These are phyloP conservation scores for Chrysoporthe puriensis DNA, from an alignment of 2,329 filamentous ascomycete genomes.

Conservation along the genomic window DNA sequence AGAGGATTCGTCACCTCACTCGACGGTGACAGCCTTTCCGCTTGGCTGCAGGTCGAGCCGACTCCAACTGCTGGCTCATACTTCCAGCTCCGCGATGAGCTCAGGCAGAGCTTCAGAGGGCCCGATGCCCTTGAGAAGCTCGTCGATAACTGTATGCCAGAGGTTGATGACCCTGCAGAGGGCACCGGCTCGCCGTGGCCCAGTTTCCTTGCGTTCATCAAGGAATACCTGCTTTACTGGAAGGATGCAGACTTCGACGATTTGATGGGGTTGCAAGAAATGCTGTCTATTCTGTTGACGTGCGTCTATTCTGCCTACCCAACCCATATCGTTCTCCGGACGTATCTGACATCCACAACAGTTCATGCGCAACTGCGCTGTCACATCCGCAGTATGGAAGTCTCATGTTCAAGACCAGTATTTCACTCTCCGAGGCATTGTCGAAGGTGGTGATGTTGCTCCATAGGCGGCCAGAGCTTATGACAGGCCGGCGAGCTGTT, in stretches of 20 bases:
- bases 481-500: constrained; percentile 61
- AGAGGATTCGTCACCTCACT: constrained; percentile 63
- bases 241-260: constrained; percentile 79
- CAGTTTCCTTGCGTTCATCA: constrained; percentile 77
- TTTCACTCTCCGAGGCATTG: constrained; percentile 79
- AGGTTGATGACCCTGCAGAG: constrained; percentile 65
- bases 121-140: constrained; percentile 58
- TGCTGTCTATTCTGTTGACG: constrained; percentile 76
- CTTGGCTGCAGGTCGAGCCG: constrained; percentile 77
- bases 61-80: constrained; percentile 63
- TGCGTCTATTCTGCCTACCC: constrained; percentile 48
- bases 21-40: constrained; percentile 67
- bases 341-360: constrained; percentile 39
- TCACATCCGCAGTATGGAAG: constrained; percentile 78
- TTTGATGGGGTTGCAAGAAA: constrained; percentile 73
- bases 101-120: constrained; percentile 58
- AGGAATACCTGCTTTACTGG: constrained; percentile 79
- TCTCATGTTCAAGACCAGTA: constrained; percentile 80
- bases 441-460: constrained; percentile 83
- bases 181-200: constrained; percentile 72
- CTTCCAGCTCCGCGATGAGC: constrained; percentile 67
- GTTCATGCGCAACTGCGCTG: constrained; percentile 82
- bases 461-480: constrained; percentile 78
- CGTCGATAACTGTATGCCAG: constrained; percentile 66
- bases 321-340: not conserved